Evolutionary conservation across 2,329 filamentous ascomycete genomes (phyloP), one percentile per base, ranked within the genome.

Genomic region (Colletotrichum tamarilloi): DNA sequence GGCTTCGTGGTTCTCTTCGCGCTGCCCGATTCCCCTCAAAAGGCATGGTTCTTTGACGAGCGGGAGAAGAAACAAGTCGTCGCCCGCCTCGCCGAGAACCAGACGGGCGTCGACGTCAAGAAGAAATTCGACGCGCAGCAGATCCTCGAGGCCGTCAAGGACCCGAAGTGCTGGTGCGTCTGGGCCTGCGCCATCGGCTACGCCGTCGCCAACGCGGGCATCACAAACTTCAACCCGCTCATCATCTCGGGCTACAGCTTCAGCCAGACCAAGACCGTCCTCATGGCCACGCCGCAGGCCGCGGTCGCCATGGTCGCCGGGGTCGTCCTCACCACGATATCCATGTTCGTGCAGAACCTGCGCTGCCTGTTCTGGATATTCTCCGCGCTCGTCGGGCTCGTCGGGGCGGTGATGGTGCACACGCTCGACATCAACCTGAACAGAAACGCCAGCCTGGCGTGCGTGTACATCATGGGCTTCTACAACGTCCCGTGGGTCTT

Each of bases 51-150:
- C 2, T 67, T 97, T 38, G 92, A 84, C 5, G 88, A 92, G 62
- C 86, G 90, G 57, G 94, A 96, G 75, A 90, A 90, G 16, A 79
- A 90, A 0, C 85, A 94, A 32, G 92, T 92, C 0, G 84, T 95
- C 32, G 93, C 94, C 75, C 87, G 94, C 0, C 89, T 96, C 5
- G 87, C 93, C 0, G 86, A 90, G 35, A 96, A 96, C 77, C 90
- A 94, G 79, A 94, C 94, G 71, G 94, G 94, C 0, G 91, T 93
- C 24, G 92, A 92, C 2, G 93, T 68, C 56, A 62, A 91, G 74
- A 91, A 91, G 75, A 87, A 93, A 75, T 93, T 92, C 81, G 92
- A 92, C 75, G 85, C 87, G 82, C 86, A 88, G n/a, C 94, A 97
- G 75, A 84, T 93, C 2, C 84, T 88, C n/a, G 87, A 90, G 74